Evolutionary conservation across 371 early-diverging fungal species (phyloP).

Genomic region (Batkoa obscura): DNA sequence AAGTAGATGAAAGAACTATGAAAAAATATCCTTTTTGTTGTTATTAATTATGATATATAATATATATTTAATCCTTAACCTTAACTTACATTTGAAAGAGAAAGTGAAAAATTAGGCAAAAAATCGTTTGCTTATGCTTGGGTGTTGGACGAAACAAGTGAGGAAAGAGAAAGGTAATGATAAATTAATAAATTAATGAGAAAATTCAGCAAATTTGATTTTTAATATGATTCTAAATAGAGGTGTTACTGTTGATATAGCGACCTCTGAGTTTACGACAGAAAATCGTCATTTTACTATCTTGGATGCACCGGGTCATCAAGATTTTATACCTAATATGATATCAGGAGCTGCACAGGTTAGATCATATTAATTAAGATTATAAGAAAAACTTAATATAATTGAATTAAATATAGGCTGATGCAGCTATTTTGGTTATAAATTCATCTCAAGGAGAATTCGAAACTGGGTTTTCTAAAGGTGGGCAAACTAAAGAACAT

Average conservation of each 20-base stretch:
- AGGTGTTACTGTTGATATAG: conserved; percentile 95
- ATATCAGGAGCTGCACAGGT: conserved; percentile 93
- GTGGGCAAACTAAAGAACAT: conserved; percentile 99
- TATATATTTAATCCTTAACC: not conserved
- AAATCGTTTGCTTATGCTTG: conserved; percentile 96
- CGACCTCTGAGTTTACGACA: conserved; percentile 94
- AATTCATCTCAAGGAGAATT: conserved; percentile 93
- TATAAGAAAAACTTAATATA: not conserved
- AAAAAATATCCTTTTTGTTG: conserved; percentile 40
- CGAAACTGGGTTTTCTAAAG: conserved; percentile 97
- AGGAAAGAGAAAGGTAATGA: conserved; percentile 73
- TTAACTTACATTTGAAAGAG: conserved; percentile 66
- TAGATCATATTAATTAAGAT: not conserved
- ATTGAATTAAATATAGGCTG: conserved; percentile 38
- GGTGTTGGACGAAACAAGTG: conserved; percentile 94
- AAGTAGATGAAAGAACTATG: conserved; percentile 97
- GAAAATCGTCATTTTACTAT: conserved; percentile 85
- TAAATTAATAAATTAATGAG: conserved; percentile 1
- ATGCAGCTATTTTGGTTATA: conserved; percentile 93
- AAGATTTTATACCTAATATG: conserved; percentile 99
- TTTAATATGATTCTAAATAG: not conserved
- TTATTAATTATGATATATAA: not conserved
- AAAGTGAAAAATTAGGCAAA: conserved; percentile 96
- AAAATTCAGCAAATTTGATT: no score
- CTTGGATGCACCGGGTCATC: conserved; percentile 98